Base-by-base conservation (phyloP, 441 rosid genomes). In the California macrophylla region DNA sequence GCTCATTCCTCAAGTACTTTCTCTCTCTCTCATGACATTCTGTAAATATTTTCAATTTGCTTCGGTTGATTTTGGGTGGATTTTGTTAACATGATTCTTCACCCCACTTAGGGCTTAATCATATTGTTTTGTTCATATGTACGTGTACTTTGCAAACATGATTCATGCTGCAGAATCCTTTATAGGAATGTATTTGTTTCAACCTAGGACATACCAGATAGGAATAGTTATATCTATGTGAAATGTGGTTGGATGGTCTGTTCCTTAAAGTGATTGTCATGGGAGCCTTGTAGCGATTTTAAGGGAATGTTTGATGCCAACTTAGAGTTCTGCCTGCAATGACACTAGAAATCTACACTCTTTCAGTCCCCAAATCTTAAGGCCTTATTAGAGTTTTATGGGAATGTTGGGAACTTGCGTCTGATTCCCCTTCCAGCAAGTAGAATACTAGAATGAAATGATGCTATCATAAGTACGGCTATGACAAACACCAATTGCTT, bases 1-100 rank as follows among this genome's bases (percentile, higher is more conserved):
- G 82, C 93, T 64, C 92, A 85, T 5, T 76, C 83, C 77, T 79
- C 96, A 7, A 89, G 99, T 69, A 61, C 72, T 66, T n/a, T 68
- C 54, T 56, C 60, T 42, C 58, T 52, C 71, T 68, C 15, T 23
- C 67, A n/a, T 50, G 58, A 18, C 58, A 18, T 50, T 50, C 24
- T 16, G 13, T 20, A 40, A 40, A 40, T 40, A 0, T 40, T 15
- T 18, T 50, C 58, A 50, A 16, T 50, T 50, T 50, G 58, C 21
- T 50, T 50, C 18, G 23, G 12, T 50, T 50, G 23, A 16, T 50
- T 50, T 32, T 32, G 38, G 38, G 38, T 32, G 34, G 38, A 32
- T 32, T 3, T 8, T 32, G 38, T 32, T 32, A 32, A 8, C 38
- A 32, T 32, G 6, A 32, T 32, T 32, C n/a, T n/a, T n/a, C n/a